phyloP scores from a whole-genome alignment of 352 stramenopile species.

The Globisporangium camurandrum region DNA sequence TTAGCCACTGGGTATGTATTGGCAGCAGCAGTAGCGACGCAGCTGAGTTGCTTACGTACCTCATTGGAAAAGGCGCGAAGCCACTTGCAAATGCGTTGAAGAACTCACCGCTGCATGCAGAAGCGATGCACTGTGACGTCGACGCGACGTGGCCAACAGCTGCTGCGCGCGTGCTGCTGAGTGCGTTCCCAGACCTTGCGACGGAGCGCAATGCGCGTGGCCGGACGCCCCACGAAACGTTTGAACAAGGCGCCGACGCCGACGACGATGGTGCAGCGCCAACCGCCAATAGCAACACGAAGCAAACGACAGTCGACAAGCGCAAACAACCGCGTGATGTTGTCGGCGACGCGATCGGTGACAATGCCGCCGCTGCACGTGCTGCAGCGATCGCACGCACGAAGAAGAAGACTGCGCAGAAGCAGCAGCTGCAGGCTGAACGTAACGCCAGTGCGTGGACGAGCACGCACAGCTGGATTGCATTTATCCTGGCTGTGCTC shows the following conservation, averaged over 20 bases:
- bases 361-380: conserved; percentile 40
- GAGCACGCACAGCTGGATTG: conserved; percentile 28
- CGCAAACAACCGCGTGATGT: conserved; percentile 27
- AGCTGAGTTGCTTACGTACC: conserved; percentile 38
- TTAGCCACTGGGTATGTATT: conserved; percentile 69
- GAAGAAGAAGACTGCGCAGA: conserved; percentile 49
- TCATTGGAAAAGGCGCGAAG: conserved; percentile 48
- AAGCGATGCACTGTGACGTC: conserved; percentile 69
- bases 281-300: conserved; percentile 5
- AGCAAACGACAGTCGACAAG: background rate
- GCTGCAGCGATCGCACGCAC: conserved; percentile 59
- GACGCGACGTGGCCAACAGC: conserved; percentile 44
- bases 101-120: conserved; percentile 61
- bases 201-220: conserved; percentile 44
- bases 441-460: conserved; percentile 15
- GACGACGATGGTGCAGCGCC: conserved; percentile 28
- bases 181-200: conserved; percentile 49
- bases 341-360: conserved; percentile 19
- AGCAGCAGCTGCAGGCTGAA: conserved; percentile 25
- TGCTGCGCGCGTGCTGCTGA: conserved; percentile 29
- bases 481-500: conserved; percentile 32
- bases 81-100: conserved; percentile 43
- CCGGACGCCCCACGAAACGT: conserved; percentile 52
- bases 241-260: conserved; percentile 54
- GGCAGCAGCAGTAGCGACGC: conserved; percentile 31